phyloP scores from a whole-genome alignment of 345 rosid species.

The Pugionium cornutum region DNA sequence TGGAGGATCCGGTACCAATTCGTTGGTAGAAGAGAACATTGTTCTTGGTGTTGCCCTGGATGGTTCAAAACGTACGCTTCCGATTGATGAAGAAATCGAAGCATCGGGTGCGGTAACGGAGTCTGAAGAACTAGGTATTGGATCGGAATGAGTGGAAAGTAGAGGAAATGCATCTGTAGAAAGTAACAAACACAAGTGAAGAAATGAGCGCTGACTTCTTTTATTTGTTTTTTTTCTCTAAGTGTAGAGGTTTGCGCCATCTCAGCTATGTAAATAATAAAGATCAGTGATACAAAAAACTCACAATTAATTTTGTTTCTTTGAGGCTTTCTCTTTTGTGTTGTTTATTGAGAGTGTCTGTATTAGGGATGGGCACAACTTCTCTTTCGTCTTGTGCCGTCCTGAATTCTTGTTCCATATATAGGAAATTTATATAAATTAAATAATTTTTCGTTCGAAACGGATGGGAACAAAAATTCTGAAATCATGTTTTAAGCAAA shows the following conservation, averaged over 20 bases:
- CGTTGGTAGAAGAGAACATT: conserved; percentile 73
- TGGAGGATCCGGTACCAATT: conserved; percentile 42
- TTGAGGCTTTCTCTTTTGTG: too few species aligned
- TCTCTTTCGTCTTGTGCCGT: too few species aligned
- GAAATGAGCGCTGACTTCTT: conserved; percentile 37
- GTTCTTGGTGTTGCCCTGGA: conserved; percentile 90
- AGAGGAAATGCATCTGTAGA: conserved; percentile 19
- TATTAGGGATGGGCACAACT: too few species aligned
- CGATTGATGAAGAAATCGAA: conserved; percentile 64
- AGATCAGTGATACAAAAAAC: neutral
- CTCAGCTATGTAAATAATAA: conserved; percentile 28
- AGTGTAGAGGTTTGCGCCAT: conserved; percentile 34
- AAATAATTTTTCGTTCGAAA: too few species aligned
- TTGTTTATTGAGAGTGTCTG: too few species aligned
- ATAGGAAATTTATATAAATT: too few species aligned
- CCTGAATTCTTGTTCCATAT: too few species aligned
- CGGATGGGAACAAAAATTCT: too few species aligned
- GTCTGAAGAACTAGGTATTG: conserved; percentile 54
- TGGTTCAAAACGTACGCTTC: conserved; percentile 86
- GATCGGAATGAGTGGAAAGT: conserved; percentile 9
- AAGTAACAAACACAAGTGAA: conserved; percentile 27
- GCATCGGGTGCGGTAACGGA: conserved; percentile 43
- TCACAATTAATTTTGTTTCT: neutral
- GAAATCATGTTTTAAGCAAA: too few species aligned
- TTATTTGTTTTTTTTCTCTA: conserved; percentile 24